Base-by-base conservation (phyloP, 2,329 filamentous ascomycete genomes). In the Alternaria consortialis region DNA sequence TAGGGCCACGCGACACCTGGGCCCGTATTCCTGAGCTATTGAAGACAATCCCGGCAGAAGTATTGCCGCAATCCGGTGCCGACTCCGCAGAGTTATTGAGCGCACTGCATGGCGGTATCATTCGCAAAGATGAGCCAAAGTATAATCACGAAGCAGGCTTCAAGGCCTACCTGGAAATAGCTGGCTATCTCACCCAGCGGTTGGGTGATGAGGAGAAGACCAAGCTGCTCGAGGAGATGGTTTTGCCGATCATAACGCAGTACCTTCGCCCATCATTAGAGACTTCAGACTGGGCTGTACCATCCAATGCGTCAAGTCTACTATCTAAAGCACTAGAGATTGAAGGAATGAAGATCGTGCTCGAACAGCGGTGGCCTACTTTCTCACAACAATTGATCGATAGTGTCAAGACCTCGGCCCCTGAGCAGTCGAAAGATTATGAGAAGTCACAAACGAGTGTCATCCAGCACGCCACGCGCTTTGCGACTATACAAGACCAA, bases 341-440 rank as follows among this genome's bases (percentile, higher is more conserved):
- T 13, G 74, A 80, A 40, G 70, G 70, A 4, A 77, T 88, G 4
- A 76, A 84, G 0, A 68, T 80, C 3, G 80, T 85, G 1, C 81
- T 91, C 0, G 75, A 81, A 15, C 77, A 82, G 3, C 82, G 89
- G 64, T 95, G 92, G 91, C 76, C 82, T 2, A 81, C 81, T 2
- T 78, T 93, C n/a, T 86, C 87, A 0, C 80, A 86, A 1, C 76
- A 83, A 0, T 80, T 97, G n/a, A 82, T 89, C 27, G 82, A 87
- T 32, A 84, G 86, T 37, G 88, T 97, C 58, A 89, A 88, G 55
- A 86, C 87, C 6, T 96, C 93, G 0, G 84, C 92, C 5, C 93
- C 94, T 1, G 93, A 94, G 73, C 88, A 94, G 57, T 93, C 93
- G 0, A 90, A 90, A 63, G 91, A 93, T 17, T 91, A 91, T 67